Percentiles rank a stretch among this genome's conserved stretches.
These are phyloP conservation scores for Psilocybe cubensis DNA, from an alignment of 768 basidiomycete genomes.

Conservation along the genomic window DNA sequence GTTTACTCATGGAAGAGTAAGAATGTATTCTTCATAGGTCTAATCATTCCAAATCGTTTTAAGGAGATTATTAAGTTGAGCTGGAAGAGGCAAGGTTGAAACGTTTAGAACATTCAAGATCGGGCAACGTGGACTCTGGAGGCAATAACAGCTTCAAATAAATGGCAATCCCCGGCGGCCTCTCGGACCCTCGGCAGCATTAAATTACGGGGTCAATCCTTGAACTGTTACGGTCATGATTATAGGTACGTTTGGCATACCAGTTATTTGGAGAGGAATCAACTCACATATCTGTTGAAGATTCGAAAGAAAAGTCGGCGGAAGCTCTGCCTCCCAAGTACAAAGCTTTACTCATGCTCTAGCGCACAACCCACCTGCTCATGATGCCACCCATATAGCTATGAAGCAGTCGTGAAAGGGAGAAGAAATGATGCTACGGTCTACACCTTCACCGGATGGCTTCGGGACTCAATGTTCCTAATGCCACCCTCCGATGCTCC, in stretches of 20 bases:
- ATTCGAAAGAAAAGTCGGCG: conserved; percentile 13
- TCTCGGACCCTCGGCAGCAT: neutral
- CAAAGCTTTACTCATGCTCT: neutral
- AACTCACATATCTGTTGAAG: neutral
- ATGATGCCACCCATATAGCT: conserved; percentile 1
- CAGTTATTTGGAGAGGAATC: neutral
- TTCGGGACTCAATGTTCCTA: conserved; percentile 36
- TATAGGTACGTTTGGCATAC: neutral
- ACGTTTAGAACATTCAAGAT: no score
- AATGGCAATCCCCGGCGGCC: no score
- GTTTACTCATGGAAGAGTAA: no score
- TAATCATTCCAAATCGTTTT: no score
- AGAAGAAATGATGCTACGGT: conserved; percentile 16
- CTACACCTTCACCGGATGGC: conserved; percentile 45
- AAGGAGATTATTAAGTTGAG: no score
- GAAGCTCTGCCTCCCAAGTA: conserved; percentile 11
- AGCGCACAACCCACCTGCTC: neutral
- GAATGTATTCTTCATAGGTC: no score
- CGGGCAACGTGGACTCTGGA: no score
- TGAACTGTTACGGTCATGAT: neutral
- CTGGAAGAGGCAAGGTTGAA: no score
- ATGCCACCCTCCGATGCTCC: conserved; percentile 33
- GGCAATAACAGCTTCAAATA: no score
- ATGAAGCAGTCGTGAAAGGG: conserved; percentile 7
- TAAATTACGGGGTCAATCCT: neutral